Conservation (phyloP, 768 basidiomycete species). For the Zangia roseola region DNA sequence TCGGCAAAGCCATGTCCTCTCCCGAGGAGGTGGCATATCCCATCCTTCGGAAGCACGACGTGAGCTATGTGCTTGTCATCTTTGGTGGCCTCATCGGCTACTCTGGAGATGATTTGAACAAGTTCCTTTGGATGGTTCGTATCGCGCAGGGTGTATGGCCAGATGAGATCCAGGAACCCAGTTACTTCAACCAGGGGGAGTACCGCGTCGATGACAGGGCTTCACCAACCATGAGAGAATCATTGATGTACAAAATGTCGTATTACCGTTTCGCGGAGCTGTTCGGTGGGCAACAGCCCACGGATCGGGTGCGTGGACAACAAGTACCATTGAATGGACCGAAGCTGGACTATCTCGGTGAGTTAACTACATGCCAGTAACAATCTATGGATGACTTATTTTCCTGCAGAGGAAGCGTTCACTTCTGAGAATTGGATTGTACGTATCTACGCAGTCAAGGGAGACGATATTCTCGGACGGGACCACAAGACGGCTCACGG, state of each 20-base stretch:
- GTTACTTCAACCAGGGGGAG: slow-evolving; percentile 94
- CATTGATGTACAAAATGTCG: slow-evolving; percentile 99
- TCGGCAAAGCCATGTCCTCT: slow-evolving; percentile 97
- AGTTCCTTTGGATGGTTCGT: slow-evolving; percentile 98
- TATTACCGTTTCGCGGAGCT: slow-evolving; percentile 94
- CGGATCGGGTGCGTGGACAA: slow-evolving; percentile 91
- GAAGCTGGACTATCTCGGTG: slow-evolving; percentile 85
- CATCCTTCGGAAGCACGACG: slow-evolving; percentile 94
- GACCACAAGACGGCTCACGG: slow-evolving; percentile 86
- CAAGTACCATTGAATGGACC: slow-evolving; percentile 73
- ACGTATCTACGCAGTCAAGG: slow-evolving; percentile 93
- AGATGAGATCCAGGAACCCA: slow-evolving; percentile 93
- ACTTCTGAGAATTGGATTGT: slow-evolving; percentile 99
- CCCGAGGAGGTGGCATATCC: slow-evolving; percentile 95
- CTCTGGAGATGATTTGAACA: slow-evolving; percentile 99
- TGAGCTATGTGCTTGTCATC: slow-evolving; percentile 95
- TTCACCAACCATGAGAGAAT: slow-evolving; percentile 85
- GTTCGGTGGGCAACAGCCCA: slow-evolving; percentile 70
- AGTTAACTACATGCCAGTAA: slow-evolving; percentile 26
- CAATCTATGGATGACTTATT: neutral
- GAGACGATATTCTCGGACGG: slow-evolving; percentile 87
- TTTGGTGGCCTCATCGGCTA: slow-evolving; percentile 97
- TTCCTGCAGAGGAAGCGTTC: slow-evolving; percentile 83
- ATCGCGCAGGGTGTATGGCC: slow-evolving; percentile 97
- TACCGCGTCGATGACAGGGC: slow-evolving; percentile 90